A percentile compares a stretch with the other conserved stretches of the same genome.
These are phyloP conservation scores for Pyronema domesticum DNA, from an alignment of 495 filamentous ascomycete species.

Conservation along the genomic window DNA sequence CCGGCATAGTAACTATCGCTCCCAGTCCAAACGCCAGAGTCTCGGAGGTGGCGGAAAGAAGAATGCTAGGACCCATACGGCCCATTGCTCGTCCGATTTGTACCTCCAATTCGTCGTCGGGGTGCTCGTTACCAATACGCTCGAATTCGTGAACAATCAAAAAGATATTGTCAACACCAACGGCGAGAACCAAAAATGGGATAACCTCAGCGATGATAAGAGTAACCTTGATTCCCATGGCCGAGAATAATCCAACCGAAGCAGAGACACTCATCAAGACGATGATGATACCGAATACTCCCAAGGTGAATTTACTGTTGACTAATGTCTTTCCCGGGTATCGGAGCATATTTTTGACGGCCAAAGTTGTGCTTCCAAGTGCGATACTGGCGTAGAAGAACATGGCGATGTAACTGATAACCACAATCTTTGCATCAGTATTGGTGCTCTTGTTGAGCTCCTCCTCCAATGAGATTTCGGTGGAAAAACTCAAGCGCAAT, in stretches of 20 bases:
- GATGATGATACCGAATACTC: constrained; percentile 79
- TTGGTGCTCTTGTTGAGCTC: constrained; percentile 94
- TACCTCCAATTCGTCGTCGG: constrained; percentile 68
- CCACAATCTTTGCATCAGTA: constrained; percentile 91
- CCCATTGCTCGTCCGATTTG: constrained; percentile 71
- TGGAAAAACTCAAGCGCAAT: constrained; percentile 77
- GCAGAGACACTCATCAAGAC: constrained; percentile 94
- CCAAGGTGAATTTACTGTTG: constrained; percentile 87
- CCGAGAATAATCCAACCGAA: constrained; percentile 84
- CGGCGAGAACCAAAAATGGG: constrained; percentile 85
- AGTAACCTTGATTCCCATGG: constrained; percentile 74
- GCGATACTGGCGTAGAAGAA: constrained; percentile 90
- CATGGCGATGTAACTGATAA: constrained; percentile 97
- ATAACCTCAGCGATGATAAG: constrained; percentile 98
- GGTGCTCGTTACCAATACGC: constrained; percentile 73
- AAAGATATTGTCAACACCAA: constrained; percentile 98
- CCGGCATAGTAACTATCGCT: constrained; percentile 91
- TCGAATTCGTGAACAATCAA: constrained; percentile 97
- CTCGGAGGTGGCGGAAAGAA: constrained; percentile 86
- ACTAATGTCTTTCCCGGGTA: constrained; percentile 74
- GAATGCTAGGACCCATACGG: constrained; percentile 86
- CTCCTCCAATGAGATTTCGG: constrained; percentile 80
- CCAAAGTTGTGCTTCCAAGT: constrained; percentile 69
- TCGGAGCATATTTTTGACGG: constrained; percentile 49
- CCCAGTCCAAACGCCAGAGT: constrained; percentile 84